Percentiles rank a stretch among this genome's conserved stretches.
Evolutionary conservation across 305 asterid genomes (phyloP).

Genomic region (Fraxinus greggii): DNA sequence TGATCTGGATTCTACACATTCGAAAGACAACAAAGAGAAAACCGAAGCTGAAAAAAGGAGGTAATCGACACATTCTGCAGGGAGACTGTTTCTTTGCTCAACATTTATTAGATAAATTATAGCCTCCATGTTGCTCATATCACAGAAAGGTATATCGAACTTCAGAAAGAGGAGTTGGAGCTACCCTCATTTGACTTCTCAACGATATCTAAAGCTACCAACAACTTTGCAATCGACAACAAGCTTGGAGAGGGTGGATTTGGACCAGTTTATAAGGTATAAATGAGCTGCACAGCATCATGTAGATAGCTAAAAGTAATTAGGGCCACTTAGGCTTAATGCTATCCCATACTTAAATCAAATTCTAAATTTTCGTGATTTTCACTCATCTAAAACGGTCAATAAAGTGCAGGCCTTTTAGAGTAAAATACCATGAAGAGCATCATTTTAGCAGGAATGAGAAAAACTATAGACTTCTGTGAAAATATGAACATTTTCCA

Average conservation of each 20-base stretch:
- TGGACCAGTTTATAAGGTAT: slow-evolving; percentile 21
- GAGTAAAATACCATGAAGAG: not conserved
- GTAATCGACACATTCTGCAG: not conserved
- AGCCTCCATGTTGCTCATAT: not conserved
- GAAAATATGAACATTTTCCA: not conserved
- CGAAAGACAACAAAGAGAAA: not conserved
- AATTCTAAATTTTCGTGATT: not conserved
- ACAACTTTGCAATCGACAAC: slow-evolving; percentile 6
- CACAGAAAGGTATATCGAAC: not conserved
- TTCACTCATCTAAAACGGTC: not conserved
- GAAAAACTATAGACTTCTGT: not conserved
- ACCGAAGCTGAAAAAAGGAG: not conserved
- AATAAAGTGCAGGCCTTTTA: not conserved
- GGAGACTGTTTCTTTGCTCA: not conserved
- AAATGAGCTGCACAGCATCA: not conserved
- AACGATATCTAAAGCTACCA: slow-evolving; percentile 1
- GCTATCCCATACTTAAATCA: not conserved
- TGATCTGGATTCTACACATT: not conserved
- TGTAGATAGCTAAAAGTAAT: not conserved
- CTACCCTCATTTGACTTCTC: not conserved
- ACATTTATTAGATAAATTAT: not conserved
- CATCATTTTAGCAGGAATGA: not conserved
- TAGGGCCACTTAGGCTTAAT: not conserved
- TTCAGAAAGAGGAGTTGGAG: not conserved
- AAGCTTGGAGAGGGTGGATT: slow-evolving; percentile 32